Conservation (phyloP, 495 filamentous ascomycete genomes). For the Penicillium manginii region DNA sequence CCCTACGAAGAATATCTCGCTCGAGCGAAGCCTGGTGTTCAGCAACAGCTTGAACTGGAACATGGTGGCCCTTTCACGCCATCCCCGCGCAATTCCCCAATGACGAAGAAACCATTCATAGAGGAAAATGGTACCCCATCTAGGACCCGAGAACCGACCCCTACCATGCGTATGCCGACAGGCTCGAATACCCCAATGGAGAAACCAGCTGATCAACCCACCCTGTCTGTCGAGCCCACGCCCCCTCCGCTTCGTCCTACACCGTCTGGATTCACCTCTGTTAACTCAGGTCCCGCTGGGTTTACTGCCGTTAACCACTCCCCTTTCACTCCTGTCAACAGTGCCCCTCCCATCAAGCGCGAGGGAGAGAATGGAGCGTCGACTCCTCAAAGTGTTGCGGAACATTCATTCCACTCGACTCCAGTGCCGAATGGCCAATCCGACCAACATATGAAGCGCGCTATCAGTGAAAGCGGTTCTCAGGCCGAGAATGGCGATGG, state of each 20-base stretch:
- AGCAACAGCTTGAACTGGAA: slow-evolving; percentile 90
- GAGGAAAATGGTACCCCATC: slow-evolving; percentile 67
- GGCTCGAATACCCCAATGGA: slow-evolving; percentile 68
- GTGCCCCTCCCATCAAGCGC: slow-evolving; percentile 48
- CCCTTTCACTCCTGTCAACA: slow-evolving; percentile 59
- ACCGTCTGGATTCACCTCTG: slow-evolving; percentile 77
- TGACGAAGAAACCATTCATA: slow-evolving; percentile 65
- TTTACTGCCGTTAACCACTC: slow-evolving; percentile 78
- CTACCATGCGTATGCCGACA: slow-evolving; percentile 69
- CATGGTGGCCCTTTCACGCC: slow-evolving; percentile 93
- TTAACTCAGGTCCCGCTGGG: slow-evolving; percentile 64
- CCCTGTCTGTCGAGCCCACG: slow-evolving; percentile 54
- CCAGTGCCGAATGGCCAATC: slow-evolving; percentile 61
- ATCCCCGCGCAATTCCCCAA: slow-evolving; percentile 83
- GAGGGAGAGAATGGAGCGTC: slow-evolving; percentile 53
- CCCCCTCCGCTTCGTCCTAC: slow-evolving; percentile 41
- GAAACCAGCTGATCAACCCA: slow-evolving; percentile 42
- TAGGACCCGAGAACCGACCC: slow-evolving; percentile 66
- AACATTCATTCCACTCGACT: slow-evolving; percentile 41
- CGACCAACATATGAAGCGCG: slow-evolving; percentile 73
- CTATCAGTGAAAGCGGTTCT: slow-evolving; percentile 75
- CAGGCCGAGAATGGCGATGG: slow-evolving; percentile 64
- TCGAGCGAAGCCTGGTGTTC: slow-evolving; percentile 93
- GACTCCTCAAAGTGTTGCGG: slow-evolving; percentile 45
- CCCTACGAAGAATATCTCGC: slow-evolving; percentile 96